These are phyloP conservation scores for Pyrrhoderma noxium DNA, from an alignment of 1,284 basidiomycete species.

Conservation along the genomic window DNA sequence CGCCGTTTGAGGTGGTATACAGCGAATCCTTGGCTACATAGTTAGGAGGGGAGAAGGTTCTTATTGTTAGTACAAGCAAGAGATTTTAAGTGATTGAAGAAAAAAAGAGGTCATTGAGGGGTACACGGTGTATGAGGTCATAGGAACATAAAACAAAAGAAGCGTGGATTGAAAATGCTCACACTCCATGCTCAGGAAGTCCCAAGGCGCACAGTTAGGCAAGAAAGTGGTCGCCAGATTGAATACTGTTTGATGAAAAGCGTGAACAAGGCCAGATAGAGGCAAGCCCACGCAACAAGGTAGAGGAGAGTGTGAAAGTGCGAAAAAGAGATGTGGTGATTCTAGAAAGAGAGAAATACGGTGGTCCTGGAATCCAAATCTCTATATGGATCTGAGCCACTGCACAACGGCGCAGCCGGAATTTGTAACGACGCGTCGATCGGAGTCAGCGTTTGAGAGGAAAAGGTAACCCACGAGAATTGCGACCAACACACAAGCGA, in stretches of 20 bases:
- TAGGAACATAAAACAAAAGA: constrained; percentile 7
- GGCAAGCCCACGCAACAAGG: constrained; percentile 14
- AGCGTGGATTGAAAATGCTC: constrained; percentile 14
- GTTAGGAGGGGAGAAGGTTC: constrained; percentile 3
- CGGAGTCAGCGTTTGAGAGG: neutral
- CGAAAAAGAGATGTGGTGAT: neutral
- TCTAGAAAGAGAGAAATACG: neutral
- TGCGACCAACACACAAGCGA: neutral
- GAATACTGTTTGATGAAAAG: constrained; percentile 11
- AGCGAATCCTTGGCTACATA: constrained; percentile 23
- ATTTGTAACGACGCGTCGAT: constrained; percentile 4
- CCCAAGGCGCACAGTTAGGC: constrained; percentile 23
- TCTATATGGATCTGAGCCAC: constrained; percentile 5
- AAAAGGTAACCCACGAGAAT: neutral
- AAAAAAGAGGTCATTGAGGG: neutral
- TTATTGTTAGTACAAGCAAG: no score
- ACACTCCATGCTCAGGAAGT: constrained; percentile 27
- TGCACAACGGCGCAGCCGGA: constrained; percentile 17
- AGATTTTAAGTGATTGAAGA: no score
- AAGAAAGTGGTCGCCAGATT: constrained; percentile 26
- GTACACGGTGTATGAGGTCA: constrained; percentile 3
- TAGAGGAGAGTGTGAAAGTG: neutral
- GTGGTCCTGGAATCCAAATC: constrained; percentile 2
- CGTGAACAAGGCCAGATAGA: constrained; percentile 12
- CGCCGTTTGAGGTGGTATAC: constrained; percentile 9